Evolutionary conservation across 2,329 filamentous ascomycete species (phyloP), one percentile per base, ranked within the genome.

Genomic region (Thyridium curvatum): DNA sequence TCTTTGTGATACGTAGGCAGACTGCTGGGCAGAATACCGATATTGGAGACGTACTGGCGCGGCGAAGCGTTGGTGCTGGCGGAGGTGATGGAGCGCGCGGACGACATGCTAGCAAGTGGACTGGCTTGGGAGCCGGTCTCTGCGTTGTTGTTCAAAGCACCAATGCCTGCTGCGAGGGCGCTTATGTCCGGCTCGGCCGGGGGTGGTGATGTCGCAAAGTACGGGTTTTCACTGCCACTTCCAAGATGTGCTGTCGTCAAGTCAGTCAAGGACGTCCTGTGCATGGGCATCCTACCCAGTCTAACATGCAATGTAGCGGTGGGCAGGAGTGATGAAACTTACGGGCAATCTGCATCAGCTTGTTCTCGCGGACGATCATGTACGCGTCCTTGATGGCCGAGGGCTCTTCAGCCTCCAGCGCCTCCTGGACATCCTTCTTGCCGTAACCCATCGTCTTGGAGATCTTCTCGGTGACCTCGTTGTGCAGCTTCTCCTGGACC

Each of bases 381-480:
- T 97, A 98, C 2, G 93, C 93, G 64, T 98, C 93, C 66, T 98
- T 98, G 71, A 98, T 96, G 10, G 93, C 90, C 42, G 90, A 97
- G 12, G 93, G 93, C 59, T 98, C 93, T 38, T 93, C 82, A 41
- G 88, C 89, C 53, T 85, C 84, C 46, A 98, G 69, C 16, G 93
- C 91, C 61, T 97, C 93, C 57, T 96, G 86, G 38, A 98, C 91
- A 67, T 98, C 93, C 45, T 84, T 84, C 59, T 87, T 91, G 29
- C 85, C 89, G 58, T 98, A 98, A 43, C 93, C 93, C 90, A 98
- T 97, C 1, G 89, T 96, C 66, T 91, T 93, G 54, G 91, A 93
- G 38, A 98, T 84, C 69, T 97, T 97, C 43, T 90, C 85, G 6
- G 94, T 91, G 4, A 97, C 91, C 48, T 88, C 84, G 43, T 93